phyloP scores from a whole-genome alignment of 306 rosid genomes.

The Dryas octopetala region DNA sequence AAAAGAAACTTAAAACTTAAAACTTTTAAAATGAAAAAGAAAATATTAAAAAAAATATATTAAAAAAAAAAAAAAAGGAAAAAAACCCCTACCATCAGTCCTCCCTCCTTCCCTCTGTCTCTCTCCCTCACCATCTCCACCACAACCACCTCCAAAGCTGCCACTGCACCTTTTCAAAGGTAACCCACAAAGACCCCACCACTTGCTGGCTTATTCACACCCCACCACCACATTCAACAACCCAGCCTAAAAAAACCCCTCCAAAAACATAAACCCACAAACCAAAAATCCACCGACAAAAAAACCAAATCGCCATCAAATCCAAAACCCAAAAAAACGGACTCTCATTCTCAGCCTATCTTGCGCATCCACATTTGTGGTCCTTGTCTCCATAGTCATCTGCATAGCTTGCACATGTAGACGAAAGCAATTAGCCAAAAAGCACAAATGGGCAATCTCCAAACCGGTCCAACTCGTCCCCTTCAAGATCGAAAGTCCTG shows the following conservation, averaged over 20 bases:
- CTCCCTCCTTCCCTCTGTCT: no score
- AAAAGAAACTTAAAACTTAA: no score
- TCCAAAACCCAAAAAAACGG: conserved; percentile 11
- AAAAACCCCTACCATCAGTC: no score
- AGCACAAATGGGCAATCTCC: conserved; percentile 91
- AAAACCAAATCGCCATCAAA: conserved; percentile 25
- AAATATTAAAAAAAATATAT: no score
- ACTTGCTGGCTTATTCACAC: neutral
- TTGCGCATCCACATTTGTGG: conserved; percentile 30
- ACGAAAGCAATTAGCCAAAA: conserved; percentile 39
- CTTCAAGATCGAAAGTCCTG: conserved; percentile 49
- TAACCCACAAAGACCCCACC: no score
- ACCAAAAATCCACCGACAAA: neutral
- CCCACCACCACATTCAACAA: neutral
- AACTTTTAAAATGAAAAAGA: no score
- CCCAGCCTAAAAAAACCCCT: conserved; percentile 5
- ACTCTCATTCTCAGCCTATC: conserved; percentile 30
- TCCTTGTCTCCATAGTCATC: conserved; percentile 22
- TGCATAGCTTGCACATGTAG: conserved; percentile 34
- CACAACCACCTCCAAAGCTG: no score
- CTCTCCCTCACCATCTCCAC: no score
- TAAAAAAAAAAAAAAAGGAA: no score
- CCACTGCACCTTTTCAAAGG: no score
- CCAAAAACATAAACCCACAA: conserved; percentile 15
- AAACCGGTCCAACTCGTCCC: conserved; percentile 52